Conservation (phyloP, 345 rosid species). For the Streptanthus diversifolius region DNA sequence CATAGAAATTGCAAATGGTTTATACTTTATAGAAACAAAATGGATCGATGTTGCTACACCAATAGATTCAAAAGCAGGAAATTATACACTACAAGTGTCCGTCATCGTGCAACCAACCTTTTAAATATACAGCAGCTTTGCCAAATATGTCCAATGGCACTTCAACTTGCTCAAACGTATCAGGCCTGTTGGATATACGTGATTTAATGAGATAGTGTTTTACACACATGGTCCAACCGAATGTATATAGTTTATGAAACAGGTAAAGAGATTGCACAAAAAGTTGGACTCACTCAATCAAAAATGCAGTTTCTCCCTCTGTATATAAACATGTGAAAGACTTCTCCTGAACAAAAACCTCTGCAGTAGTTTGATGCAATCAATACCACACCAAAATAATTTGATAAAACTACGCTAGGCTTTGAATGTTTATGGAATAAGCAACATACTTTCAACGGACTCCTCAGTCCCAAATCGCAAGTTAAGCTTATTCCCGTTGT, state of each 20-base stretch:
- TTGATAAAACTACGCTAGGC: neutral
- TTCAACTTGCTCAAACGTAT: constrained; percentile 83
- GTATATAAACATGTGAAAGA: constrained; percentile 72
- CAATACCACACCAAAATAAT: neutral
- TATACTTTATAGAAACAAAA: neutral
- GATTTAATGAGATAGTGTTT: neutral
- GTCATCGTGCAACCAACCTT: constrained; percentile 47
- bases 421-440: neutral
- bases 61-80: neutral
- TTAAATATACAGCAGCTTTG: constrained; percentile 63
- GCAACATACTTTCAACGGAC: constrained; percentile 63
- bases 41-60: neutral
- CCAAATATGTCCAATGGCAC: constrained; percentile 75
- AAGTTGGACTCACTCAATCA: constrained; percentile 70
- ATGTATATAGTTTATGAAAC: neutral
- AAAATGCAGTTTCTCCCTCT: constrained; percentile 57
- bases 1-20: neutral
- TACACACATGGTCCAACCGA: neutral
- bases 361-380: constrained; percentile 39
- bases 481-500: constrained; percentile 76
- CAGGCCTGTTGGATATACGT: constrained; percentile 45
- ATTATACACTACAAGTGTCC: neutral
- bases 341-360: constrained; percentile 80
- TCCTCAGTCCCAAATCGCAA: constrained; percentile 84
- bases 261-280: neutral